Evolutionary conservation across 148 eudicot species (phyloP).

Genomic region (Limonium bicolor): DNA sequence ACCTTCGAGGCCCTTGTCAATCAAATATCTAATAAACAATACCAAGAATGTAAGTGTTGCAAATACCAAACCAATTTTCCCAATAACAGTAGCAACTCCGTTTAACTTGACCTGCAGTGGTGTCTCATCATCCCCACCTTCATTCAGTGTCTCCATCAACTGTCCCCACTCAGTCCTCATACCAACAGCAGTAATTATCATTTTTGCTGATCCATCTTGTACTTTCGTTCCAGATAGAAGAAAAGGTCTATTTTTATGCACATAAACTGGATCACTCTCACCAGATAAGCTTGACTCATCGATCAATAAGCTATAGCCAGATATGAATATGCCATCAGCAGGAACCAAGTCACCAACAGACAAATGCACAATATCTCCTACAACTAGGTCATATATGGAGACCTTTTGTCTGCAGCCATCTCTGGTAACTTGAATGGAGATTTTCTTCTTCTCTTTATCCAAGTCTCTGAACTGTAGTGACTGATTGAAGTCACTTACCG

Average conservation of each 20-base stretch:
- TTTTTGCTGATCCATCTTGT: constrained; percentile 82
- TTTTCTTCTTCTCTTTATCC: constrained; percentile 86
- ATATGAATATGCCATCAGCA: constrained; percentile 74
- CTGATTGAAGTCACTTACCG: constrained; percentile 79
- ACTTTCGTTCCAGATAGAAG: constrained; percentile 78
- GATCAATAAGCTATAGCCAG: constrained; percentile 69
- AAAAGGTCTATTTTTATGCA: constrained; percentile 47
- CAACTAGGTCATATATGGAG: constrained; percentile 72
- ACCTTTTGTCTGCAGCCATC: constrained; percentile 62
- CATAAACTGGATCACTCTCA: constrained; percentile 59
- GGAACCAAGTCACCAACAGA: constrained; percentile 82
- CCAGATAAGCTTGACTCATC: constrained; percentile 93
- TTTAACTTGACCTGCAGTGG: constrained; percentile 93
- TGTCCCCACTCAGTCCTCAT: constrained; percentile 99
- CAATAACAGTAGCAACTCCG: constrained; percentile 94
- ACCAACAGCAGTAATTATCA: constrained; percentile 95
- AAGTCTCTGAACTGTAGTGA: constrained; percentile 78
- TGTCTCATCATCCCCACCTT: constrained; percentile 85
- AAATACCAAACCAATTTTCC: constrained; percentile 74
- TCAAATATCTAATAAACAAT: constrained; percentile 40
- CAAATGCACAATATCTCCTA: constrained; percentile 75
- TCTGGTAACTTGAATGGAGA: constrained; percentile 64
- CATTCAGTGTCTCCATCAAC: constrained; percentile 77
- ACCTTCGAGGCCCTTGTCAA: constrained; percentile 28
- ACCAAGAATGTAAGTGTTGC: constrained; percentile 72